Base-by-base conservation (phyloP, 345 rosid species). In the Lepidium aucheri region DNA sequence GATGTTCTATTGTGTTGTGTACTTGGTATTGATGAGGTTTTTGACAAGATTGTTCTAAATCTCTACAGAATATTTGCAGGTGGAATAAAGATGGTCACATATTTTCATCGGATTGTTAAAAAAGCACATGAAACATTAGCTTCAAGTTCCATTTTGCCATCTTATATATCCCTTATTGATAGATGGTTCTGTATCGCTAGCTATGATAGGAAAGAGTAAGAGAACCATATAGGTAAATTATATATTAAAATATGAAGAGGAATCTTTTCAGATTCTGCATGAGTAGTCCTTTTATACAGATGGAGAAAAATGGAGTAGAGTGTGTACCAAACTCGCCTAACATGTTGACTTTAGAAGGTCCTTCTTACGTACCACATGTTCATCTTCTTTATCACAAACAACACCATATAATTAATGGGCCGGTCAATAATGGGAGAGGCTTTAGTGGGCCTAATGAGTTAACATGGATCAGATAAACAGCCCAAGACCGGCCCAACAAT, bases 301-400 rank as follows among this genome's bases (percentile, higher is more conserved):
- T 20, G 22, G 22, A 20, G 2, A 20, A 1, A 56, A 67, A 46
- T 15, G 49, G 65, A 68, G 41, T 15, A 28, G 65, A 47, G 55
- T 46, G 65, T 36, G 50, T 57, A 58, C 65, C 33, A 3, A 57
- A 32, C 26, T 57, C 57, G 50, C 65, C 58, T 47, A 68, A 68
- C 73, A 47, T 28, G 58, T 47, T 58, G 73, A 58, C 73, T 47
- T 39, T 16, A 58, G 30, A 68, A 56, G 30, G 32, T 13, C 32
- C 32, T 28, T 28, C 30, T 4, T 4, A 28, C 8, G 30, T 22
- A 53, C 62, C 61, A 55, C 56, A 57, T 47, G 65, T 38, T 57
- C 18, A 32, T 5, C 65, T 46, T 44, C 32, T 34, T 7, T 2
- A 14, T 14, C 30, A 26, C 38, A 7, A 30, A 43, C 52, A 34